Percentiles rank a stretch among this genome's conserved stretches.
Evolutionary conservation across 1,284 basidiomycete species (phyloP).

Genomic region (Heterobasidion parviporum): DNA sequence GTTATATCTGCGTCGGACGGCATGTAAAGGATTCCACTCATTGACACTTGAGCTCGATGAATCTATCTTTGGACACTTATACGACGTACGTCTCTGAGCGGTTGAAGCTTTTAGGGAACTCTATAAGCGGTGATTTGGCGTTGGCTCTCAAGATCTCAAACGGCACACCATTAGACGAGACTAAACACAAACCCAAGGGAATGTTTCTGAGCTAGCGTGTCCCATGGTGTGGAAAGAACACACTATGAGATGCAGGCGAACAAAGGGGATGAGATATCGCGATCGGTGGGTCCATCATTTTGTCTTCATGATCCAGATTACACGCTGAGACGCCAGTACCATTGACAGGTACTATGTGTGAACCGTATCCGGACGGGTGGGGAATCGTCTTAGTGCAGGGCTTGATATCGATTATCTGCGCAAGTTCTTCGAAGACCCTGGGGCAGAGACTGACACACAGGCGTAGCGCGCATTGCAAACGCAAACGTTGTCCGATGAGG

Average conservation of each 20-base stretch:
- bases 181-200: no score
- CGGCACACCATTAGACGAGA: background rate
- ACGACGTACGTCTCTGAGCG: no score
- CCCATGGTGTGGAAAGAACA: no score
- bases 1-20: no score
- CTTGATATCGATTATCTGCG: conserved; percentile 64
- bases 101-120: no score
- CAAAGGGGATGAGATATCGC: conserved; percentile 55
- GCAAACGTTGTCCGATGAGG: conserved; percentile 57
- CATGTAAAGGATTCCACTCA: no score
- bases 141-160: background rate
- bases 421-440: conserved; percentile 62
- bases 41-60: no score
- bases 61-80: no score
- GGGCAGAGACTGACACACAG: conserved; percentile 46
- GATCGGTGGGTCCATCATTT: conserved; percentile 32
- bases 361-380: conserved; percentile 59
- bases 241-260: conserved; percentile 51
- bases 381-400: conserved; percentile 58
- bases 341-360: conserved; percentile 50
- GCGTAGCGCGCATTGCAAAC: conserved; percentile 23
- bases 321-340: background rate
- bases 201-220: no score
- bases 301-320: background rate
- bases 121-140: background rate